These are phyloP conservation scores for Teunomyces cretensis DNA, from an alignment of 805 yeast genomes.

Conservation along the genomic window DNA sequence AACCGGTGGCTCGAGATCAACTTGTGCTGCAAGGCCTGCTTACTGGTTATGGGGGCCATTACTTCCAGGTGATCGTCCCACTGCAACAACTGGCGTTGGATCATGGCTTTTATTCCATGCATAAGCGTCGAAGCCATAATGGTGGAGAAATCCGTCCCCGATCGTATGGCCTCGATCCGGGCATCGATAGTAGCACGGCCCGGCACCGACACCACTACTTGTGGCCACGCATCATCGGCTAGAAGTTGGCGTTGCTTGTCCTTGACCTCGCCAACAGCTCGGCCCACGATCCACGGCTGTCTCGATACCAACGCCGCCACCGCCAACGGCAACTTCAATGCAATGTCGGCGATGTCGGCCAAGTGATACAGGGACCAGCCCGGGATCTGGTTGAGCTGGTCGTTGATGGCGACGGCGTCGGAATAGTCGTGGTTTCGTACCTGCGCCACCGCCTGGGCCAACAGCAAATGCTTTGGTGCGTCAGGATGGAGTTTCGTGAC, in stretches of 20 bases:
- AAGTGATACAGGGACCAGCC: slow-evolving; percentile 4
- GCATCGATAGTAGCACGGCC: not conserved
- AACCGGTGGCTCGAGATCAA: slow-evolving; percentile 1
- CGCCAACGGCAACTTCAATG: slow-evolving; percentile 4
- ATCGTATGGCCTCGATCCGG: not conserved
- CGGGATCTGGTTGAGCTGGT: not conserved
- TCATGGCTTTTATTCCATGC: not conserved
- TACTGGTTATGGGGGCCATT: not conserved
- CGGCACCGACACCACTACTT: not conserved
- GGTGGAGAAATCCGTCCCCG: not conserved
- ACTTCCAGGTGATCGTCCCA: not conserved
- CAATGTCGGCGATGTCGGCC: slow-evolving; percentile 7
- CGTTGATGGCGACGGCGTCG: not conserved
- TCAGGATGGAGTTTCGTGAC: slow-evolving; percentile 6
- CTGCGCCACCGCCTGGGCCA: slow-evolving; percentile 10
- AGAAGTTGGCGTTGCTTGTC: not conserved
- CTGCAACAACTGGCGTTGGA: not conserved
- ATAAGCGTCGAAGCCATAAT: not conserved
- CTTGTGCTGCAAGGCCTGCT: not conserved
- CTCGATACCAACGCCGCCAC: not conserved
- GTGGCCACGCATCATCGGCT: not conserved
- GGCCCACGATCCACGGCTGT: slow-evolving; percentile 7
- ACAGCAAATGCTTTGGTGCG: not conserved
- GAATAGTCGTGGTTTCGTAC: slow-evolving; percentile 5
- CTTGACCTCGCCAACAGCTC: not conserved